These are phyloP conservation scores for Leonotis leonurus DNA, from an alignment of 257 asterid species.

Conservation along the genomic window DNA sequence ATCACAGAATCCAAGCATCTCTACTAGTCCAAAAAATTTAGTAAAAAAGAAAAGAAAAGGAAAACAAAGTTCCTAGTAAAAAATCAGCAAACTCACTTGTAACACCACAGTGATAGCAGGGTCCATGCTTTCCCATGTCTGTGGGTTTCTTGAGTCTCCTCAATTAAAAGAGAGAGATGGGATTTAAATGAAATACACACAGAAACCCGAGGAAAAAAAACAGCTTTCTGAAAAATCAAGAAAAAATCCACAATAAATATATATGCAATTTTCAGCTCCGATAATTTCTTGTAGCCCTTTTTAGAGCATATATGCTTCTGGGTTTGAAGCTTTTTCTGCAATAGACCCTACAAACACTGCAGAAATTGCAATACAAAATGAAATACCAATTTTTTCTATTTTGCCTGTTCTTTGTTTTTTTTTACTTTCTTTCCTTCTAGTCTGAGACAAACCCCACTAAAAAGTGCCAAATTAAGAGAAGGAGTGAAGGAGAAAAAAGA, in stretches of 20 bases:
- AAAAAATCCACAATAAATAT: slow-evolving; percentile 13
- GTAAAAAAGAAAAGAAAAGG: slow-evolving; percentile 1
- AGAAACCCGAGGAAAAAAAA: slow-evolving; percentile 18
- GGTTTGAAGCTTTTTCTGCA: slow-evolving; percentile 34
- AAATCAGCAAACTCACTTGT: slow-evolving; percentile 74
- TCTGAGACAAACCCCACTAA: slow-evolving; percentile 49
- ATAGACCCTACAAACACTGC: slow-evolving; percentile 25
- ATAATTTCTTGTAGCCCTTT: slow-evolving; percentile 28
- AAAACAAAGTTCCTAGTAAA: neutral
- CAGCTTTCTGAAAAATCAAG: slow-evolving; percentile 15
- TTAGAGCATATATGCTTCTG: slow-evolving; percentile 28
- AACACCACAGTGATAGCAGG: slow-evolving; percentile 99
- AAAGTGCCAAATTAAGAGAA: slow-evolving; percentile 31
- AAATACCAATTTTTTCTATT: slow-evolving; percentile 25
- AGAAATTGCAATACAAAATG: slow-evolving; percentile 25
- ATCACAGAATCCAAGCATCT: slow-evolving; percentile 18
- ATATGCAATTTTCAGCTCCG: slow-evolving; percentile 1
- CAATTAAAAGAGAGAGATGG: slow-evolving; percentile 21
- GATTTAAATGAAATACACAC: slow-evolving; percentile 26
- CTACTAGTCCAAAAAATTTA: slow-evolving; percentile 1
- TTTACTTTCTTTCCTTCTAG: slow-evolving; percentile 25
- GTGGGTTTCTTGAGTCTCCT: slow-evolving; percentile 23
- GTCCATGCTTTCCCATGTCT: slow-evolving; percentile 99
- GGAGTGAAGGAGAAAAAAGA: slow-evolving; percentile 31
- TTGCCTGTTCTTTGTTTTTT: neutral